Percentiles rank a stretch among this genome's conserved stretches.
phyloP scores from a whole-genome alignment of 2,329 filamentous ascomycete genomes.

The Pseudogymnoascus sp. region DNA sequence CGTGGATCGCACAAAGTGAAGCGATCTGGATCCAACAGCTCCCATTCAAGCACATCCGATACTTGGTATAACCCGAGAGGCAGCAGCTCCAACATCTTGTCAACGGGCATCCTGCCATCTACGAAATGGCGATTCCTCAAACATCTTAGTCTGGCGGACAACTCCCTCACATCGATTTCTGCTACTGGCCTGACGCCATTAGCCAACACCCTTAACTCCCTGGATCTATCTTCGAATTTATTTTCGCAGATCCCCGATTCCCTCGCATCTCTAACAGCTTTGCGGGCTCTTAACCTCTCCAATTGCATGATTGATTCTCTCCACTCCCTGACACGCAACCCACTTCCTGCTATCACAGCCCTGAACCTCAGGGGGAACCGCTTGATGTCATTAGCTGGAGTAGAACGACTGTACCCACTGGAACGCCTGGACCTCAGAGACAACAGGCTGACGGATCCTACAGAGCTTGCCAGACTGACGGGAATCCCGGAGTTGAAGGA shows the following conservation, averaged over 20 bases:
- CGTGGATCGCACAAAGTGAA: constrained; percentile 68
- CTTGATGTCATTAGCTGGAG: constrained; percentile 76
- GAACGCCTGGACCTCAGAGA: constrained; percentile 88
- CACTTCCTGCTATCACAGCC: constrained; percentile 86
- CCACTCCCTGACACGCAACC: constrained; percentile 76
- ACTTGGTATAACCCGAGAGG: constrained; percentile 56
- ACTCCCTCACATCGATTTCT: constrained; percentile 74
- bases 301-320: constrained; percentile 97
- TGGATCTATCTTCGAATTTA: constrained; percentile 87
- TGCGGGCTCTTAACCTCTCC: constrained; percentile 89
- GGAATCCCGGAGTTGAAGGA: constrained; percentile 86
- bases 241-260: constrained; percentile 94
- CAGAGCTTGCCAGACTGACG: constrained; percentile 81
- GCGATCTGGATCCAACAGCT: constrained; percentile 86
- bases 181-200: constrained; percentile 71
- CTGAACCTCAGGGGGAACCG: constrained; percentile 87
- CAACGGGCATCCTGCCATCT: constrained; percentile 64
- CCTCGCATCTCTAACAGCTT: constrained; percentile 71
- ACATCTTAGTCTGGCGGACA: constrained; percentile 87
- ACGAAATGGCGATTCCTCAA: constrained; percentile 93
- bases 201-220: constrained; percentile 78
- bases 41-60: constrained; percentile 69
- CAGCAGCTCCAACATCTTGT: constrained; percentile 71
- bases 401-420: constrained; percentile 80
- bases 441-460: constrained; percentile 83